These are phyloP conservation scores for Rosa lucieae DNA, from an alignment of 306 rosid species.

Conservation along the genomic window DNA sequence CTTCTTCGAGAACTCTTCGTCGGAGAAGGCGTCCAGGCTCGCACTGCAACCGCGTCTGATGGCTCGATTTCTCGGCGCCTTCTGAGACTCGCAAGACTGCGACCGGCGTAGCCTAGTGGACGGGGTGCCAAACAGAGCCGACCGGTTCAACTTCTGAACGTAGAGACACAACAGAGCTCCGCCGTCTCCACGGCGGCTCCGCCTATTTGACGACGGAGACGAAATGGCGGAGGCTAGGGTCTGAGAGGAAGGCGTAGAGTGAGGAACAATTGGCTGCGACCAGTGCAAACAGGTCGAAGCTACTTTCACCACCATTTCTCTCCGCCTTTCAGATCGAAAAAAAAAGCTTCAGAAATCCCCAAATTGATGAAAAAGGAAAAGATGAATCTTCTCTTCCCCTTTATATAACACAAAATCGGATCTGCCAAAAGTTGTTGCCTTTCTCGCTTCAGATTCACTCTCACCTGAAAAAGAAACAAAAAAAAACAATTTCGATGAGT, in stretches of 20 bases:
- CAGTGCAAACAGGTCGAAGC: slow-evolving; percentile 58
- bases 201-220: slow-evolving; percentile 47
- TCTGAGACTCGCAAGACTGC: slow-evolving; percentile 34
- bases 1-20: slow-evolving; percentile 75
- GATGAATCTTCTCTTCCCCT: neutral
- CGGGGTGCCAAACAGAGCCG: slow-evolving; percentile 39
- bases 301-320: slow-evolving; percentile 57
- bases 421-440: slow-evolving; percentile 25
- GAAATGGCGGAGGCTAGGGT: slow-evolving; percentile 54
- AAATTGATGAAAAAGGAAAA: slow-evolving; percentile 3
- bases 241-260: slow-evolving; percentile 57
- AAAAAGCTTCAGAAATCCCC: slow-evolving; percentile 4
- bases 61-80: slow-evolving; percentile 21
- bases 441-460: slow-evolving; percentile 28
- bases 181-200: slow-evolving; percentile 35
- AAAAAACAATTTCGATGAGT: neutral
- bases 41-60: slow-evolving; percentile 58
- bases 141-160: slow-evolving; percentile 36
- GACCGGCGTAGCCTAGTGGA: slow-evolving; percentile 40
- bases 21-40: slow-evolving; percentile 58
- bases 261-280: slow-evolving; percentile 61
- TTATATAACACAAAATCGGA: neutral
- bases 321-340: neutral
- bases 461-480: slow-evolving; percentile 29
- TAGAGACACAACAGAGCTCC: slow-evolving; percentile 36